phyloP scores from a whole-genome alignment of 2,329 filamentous ascomycete species.

The Aureobasidium sp. region DNA sequence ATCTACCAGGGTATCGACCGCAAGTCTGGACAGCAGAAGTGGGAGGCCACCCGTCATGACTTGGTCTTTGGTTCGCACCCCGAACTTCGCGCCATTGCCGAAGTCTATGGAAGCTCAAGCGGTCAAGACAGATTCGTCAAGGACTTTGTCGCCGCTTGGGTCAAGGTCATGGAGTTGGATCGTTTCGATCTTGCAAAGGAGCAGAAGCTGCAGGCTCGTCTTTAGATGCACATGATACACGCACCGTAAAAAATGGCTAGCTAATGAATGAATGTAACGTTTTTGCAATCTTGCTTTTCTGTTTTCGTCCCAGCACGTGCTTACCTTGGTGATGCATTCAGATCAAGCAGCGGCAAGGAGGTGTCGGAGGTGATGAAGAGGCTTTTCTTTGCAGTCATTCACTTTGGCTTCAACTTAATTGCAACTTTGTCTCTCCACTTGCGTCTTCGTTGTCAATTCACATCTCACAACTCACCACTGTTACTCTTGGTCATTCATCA shows the following conservation, averaged over 20 bases:
- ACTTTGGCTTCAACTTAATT: no score
- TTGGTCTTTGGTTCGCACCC: constrained; percentile 67
- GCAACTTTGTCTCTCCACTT: no score
- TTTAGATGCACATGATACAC: constrained; percentile 10
- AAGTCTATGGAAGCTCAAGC: constrained; percentile 60
- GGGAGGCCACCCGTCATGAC: constrained; percentile 62
- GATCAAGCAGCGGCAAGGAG: no score
- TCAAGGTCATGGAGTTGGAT: constrained; percentile 68
- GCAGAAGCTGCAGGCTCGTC: constrained; percentile 11
- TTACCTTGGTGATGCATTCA: no score
- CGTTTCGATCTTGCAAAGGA: constrained; percentile 51
- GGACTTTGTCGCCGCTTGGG: constrained; percentile 66
- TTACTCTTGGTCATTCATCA: no score
- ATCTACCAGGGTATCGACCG: constrained; percentile 58
- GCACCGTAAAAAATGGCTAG: neutral
- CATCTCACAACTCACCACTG: no score
- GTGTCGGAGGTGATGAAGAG: no score
- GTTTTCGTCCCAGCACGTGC: no score
- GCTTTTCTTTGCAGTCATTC: no score
- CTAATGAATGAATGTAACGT: constrained; percentile 9
- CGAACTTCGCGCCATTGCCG: constrained; percentile 63
- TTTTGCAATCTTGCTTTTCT: no score
- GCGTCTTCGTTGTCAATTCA: no score
- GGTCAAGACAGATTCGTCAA: constrained; percentile 57
- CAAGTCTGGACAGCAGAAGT: constrained; percentile 59